Base-by-base conservation (phyloP, 202 grass and related monocot species). In the Schoenoplectus triqueter region DNA sequence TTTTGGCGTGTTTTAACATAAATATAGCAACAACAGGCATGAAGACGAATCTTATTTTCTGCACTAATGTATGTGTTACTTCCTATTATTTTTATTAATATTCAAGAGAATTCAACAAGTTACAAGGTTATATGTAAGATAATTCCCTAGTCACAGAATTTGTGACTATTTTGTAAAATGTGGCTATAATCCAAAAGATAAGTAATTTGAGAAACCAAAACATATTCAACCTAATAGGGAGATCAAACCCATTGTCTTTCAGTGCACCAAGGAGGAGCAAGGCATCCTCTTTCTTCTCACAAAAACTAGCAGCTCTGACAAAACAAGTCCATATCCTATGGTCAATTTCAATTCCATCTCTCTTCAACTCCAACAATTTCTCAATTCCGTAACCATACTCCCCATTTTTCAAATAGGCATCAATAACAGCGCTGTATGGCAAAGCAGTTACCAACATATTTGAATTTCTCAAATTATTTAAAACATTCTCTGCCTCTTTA, bases 321-420 rank as follows among this genome's bases (percentile, higher is more conserved):
- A 95, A 98, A 87, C 92, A 92, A 88, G 91, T 98, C 95, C 95
- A 98, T 85, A 98, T 90, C 80, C 88, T 92, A 89, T 98, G 92
- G 66, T 95, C 95, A 68, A 93, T 82, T 89, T 95, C 86, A 76
- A 98, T 60, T 84, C 91, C 95, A 88, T 95, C 88, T 80, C 81
- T 86, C 82, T 89, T 93, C 89, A 95, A 93, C 85, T 98, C 91
- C 62, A 88, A 22, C 47, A 98, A 81, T 52, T 95, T 98, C 74
- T 72, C 73, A 17, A 95, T 90, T 80, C 81, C 95, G 89, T 90
- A 84, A 81, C 73, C 80, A 47, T 95, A 93, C 84, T 98, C 92
- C 64, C 88, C 89, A 76, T 92, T 91, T 88, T 93, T 98, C 85
- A 98, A 89, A 85, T 93, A 98, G 66, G 92, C 95, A 80, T 95